Conservation (phyloP, 2,329 filamentous ascomycete species). For the Exophiala aquamarina region DNA sequence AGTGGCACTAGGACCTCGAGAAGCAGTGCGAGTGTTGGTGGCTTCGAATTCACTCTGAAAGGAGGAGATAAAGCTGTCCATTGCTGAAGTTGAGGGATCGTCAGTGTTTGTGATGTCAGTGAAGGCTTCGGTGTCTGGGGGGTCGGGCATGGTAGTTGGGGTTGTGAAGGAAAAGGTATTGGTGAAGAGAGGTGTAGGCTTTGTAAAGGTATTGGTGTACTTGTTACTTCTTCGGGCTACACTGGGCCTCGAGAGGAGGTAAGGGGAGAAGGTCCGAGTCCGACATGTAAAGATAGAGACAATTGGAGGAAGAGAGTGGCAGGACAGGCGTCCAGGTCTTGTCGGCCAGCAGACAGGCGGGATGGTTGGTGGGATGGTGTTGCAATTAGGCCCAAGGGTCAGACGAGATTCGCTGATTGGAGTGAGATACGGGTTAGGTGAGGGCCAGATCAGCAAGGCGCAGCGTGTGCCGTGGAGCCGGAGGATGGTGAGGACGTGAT, state of each 20-base stretch:
- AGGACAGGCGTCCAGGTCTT: slow-evolving; percentile 8
- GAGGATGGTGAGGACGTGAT: too few species aligned
- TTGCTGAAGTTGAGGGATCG: slow-evolving; percentile 3
- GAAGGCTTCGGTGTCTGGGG: slow-evolving; percentile 6
- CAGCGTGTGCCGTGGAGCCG: not conserved
- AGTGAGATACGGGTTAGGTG: not conserved
- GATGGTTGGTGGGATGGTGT: not conserved
- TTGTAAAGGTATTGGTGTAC: not conserved
- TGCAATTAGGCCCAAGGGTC: not conserved
- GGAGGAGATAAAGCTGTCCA: slow-evolving; percentile 12
- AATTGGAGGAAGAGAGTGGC: slow-evolving; percentile 13
- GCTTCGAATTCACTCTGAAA: slow-evolving; percentile 10
- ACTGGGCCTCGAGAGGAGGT: slow-evolving; percentile 18
- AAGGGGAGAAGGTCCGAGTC: slow-evolving; percentile 14
- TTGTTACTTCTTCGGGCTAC: slow-evolving; percentile 16
- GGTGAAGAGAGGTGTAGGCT: slow-evolving; percentile 8
- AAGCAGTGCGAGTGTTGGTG: slow-evolving; percentile 2
- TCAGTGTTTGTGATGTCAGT: slow-evolving; percentile 5
- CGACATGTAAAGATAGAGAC: slow-evolving; percentile 24
- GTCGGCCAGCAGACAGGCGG: slow-evolving; percentile 4
- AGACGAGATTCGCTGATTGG: not conserved
- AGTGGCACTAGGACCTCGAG: not conserved
- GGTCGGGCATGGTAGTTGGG: slow-evolving; percentile 5
- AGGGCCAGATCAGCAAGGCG: not conserved
- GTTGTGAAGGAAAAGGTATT: slow-evolving; percentile 10